Conservation (phyloP, 1,284 basidiomycete genomes). For the Volvariella volvacea region DNA sequence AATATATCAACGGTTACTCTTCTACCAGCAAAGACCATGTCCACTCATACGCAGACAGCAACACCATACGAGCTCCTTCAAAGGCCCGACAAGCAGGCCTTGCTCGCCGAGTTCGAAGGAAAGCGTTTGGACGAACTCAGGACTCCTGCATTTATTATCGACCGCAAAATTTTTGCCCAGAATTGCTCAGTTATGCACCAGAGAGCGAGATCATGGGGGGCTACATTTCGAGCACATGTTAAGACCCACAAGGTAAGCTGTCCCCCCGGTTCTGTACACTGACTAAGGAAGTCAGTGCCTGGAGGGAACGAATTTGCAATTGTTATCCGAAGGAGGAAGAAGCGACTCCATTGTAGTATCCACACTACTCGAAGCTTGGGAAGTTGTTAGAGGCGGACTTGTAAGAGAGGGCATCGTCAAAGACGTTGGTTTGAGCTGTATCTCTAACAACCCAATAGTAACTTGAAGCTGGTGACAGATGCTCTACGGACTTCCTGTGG, state of each 20-base stretch:
- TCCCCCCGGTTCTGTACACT: background rate
- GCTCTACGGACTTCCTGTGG: slow-evolving; percentile 72
- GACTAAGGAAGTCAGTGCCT: slow-evolving; percentile 41
- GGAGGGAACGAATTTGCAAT: slow-evolving; percentile 68
- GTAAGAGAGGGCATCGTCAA: slow-evolving; percentile 69
- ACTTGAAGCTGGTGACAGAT: slow-evolving; percentile 39
- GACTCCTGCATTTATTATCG: slow-evolving; percentile 76
- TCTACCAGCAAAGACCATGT: slow-evolving; percentile 13
- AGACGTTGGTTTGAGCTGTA: slow-evolving; percentile 45
- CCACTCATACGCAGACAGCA: slow-evolving; percentile 29
- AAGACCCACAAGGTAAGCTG: slow-evolving; percentile 71
- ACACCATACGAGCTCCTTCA: slow-evolving; percentile 40
- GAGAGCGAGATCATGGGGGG: slow-evolving; percentile 57
- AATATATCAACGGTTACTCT: too few relatives aligned
- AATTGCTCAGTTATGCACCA: slow-evolving; percentile 74
- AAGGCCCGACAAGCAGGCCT: slow-evolving; percentile 44
- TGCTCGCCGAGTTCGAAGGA: slow-evolving; percentile 57
- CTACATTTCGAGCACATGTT: slow-evolving; percentile 73
- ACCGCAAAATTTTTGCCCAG: slow-evolving; percentile 58
- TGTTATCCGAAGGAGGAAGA: slow-evolving; percentile 44
- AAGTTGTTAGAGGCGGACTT: slow-evolving; percentile 62
- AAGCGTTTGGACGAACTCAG: slow-evolving; percentile 52
- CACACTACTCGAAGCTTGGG: slow-evolving; percentile 77
- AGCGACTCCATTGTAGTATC: slow-evolving; percentile 67
- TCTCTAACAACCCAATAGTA: slow-evolving; percentile 1